These are phyloP conservation scores for Ogataea trehaloabstinens DNA, from an alignment of 805 yeast species.

Conservation along the genomic window DNA sequence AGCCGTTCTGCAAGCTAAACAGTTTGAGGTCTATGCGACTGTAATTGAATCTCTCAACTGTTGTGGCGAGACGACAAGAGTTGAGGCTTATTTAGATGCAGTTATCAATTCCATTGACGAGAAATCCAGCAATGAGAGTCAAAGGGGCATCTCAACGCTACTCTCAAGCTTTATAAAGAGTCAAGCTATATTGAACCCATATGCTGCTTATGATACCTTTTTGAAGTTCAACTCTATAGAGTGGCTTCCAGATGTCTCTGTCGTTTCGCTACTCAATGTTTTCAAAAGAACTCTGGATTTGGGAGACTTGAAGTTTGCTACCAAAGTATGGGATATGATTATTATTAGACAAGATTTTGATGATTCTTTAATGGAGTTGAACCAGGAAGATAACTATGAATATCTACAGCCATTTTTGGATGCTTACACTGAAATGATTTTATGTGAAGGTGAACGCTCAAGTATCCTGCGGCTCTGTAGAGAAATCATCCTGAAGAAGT, in stretches of 20 bases:
- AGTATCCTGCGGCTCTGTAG: slow-evolving; percentile 27
- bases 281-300: slow-evolving; percentile 23
- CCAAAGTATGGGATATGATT: slow-evolving; percentile 31
- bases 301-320: slow-evolving; percentile 22
- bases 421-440: slow-evolving; percentile 18
- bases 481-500: slow-evolving; percentile 29
- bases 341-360: slow-evolving; percentile 34
- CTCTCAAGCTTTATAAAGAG: slow-evolving; percentile 29
- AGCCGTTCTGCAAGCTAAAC: slow-evolving; percentile 24
- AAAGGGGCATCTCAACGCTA: slow-evolving; percentile 16
- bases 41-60: slow-evolving; percentile 52
- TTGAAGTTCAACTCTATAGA: slow-evolving; percentile 27
- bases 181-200: slow-evolving; percentile 24
- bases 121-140: slow-evolving; percentile 7
- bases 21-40: slow-evolving; percentile 48
- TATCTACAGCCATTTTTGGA: slow-evolving; percentile 20
- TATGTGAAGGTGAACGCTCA: slow-evolving; percentile 24
- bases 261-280: slow-evolving; percentile 24
- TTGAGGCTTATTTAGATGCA: slow-evolving; percentile 57
- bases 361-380: slow-evolving; percentile 11
- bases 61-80: slow-evolving; percentile 47
- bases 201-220: slow-evolving; percentile 24
- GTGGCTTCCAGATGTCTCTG: slow-evolving; percentile 35
- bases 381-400: slow-evolving; percentile 15
- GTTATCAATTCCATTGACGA: slow-evolving; percentile 35